A percentile compares a stretch with the other conserved stretches of the same genome.
Conservation (phyloP, 2,329 filamentous ascomycete species). For the Colletotrichum lupini region DNA sequence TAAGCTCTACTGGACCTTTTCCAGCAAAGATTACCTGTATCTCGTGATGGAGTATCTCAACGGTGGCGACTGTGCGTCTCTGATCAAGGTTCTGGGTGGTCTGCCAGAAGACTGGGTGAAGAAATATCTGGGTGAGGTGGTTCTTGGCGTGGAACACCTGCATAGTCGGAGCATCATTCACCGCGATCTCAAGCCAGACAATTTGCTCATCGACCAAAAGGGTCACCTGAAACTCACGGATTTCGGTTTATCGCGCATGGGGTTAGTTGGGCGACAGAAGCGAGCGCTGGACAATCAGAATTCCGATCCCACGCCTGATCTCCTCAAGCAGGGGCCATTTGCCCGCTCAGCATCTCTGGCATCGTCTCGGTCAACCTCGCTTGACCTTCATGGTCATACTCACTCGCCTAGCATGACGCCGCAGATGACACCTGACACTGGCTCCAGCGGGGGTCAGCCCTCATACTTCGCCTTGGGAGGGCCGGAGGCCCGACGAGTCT, state of each 20-base stretch:
- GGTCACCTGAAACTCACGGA: slow-evolving; percentile 97
- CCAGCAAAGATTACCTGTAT: slow-evolving; percentile 98
- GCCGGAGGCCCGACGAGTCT: slow-evolving; percentile 72
- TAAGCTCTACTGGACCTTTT: slow-evolving; percentile 99
- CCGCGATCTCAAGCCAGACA: slow-evolving; percentile 96
- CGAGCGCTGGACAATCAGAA: slow-evolving; percentile 82
- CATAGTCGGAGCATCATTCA: slow-evolving; percentile 96
- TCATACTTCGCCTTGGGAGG: slow-evolving; percentile 89
- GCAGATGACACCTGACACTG: slow-evolving; percentile 80
- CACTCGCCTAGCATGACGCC: slow-evolving; percentile 88
- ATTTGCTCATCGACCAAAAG: slow-evolving; percentile 95
- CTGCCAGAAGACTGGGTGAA: slow-evolving; percentile 97
- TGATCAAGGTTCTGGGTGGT: slow-evolving; percentile 93
- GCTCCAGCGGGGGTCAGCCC: slow-evolving; percentile 78
- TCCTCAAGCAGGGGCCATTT: slow-evolving; percentile 93
- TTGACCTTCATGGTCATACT: slow-evolving; percentile 80
- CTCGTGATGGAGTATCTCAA: slow-evolving; percentile 99
- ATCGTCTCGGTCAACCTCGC: slow-evolving; percentile 92
- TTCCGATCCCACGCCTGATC: slow-evolving; percentile 87
- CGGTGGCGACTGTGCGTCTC: slow-evolving; percentile 93
- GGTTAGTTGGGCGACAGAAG: slow-evolving; percentile 95
- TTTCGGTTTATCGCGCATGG: slow-evolving; percentile 97
- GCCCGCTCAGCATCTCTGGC: slow-evolving; percentile 85
- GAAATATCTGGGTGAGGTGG: slow-evolving; percentile 96
- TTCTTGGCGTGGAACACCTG: slow-evolving; percentile 95